Evolutionary conservation across 805 yeast genomes (phyloP).

Genomic region (Dipodascus albidus): DNA sequence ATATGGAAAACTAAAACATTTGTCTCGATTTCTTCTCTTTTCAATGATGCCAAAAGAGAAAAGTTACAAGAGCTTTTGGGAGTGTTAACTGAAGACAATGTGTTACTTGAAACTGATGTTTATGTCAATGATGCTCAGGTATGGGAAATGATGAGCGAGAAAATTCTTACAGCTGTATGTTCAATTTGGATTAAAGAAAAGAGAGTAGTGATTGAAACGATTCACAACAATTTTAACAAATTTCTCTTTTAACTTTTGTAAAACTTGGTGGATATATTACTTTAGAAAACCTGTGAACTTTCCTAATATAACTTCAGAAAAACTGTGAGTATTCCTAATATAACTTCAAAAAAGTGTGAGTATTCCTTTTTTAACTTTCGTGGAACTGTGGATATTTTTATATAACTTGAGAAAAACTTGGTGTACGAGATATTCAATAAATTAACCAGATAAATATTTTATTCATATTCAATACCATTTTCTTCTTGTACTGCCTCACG

Average conservation of each 20-base stretch:
- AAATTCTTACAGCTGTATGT: not conserved
- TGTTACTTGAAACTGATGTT: not conserved
- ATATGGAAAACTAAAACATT: constrained; percentile 23
- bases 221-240: not conserved
- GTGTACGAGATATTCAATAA: no score
- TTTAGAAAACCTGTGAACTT: no score
- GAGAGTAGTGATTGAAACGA: not conserved
- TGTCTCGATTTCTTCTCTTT: constrained; percentile 44
- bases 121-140: not conserved
- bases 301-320: no score
- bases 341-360: no score
- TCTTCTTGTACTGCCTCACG: not conserved
- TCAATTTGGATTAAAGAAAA: not conserved
- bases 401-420: no score
- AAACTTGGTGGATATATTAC: no score
- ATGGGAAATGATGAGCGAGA: not conserved
- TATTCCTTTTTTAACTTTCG: no score
- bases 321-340: no score
- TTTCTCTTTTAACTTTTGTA: not conserved
- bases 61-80: constrained; percentile 23
- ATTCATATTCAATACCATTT: not conserved
- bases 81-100: not conserved
- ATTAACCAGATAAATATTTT: no score
- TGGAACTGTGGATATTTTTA: no score
- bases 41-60: constrained; percentile 30